Percentiles rank a stretch among this genome's conserved stretches.
Conservation (phyloP, 345 rosid genomes). For the Barbarea vulgaris region DNA sequence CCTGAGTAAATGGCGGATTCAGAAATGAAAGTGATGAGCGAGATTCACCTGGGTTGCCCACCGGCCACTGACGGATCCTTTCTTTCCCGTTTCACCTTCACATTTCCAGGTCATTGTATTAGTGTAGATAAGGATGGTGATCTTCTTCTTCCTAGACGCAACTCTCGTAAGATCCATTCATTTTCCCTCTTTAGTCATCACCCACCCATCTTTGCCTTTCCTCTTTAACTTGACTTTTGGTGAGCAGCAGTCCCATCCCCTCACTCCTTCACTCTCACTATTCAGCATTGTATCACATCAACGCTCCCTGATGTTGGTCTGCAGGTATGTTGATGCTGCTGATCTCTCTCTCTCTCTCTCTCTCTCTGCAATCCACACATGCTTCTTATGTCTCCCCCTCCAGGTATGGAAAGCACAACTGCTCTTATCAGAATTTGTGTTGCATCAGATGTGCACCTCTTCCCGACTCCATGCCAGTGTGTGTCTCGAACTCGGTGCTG, state of each 20-base stretch:
- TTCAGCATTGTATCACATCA: constrained; percentile 77
- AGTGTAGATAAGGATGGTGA: constrained; percentile 85
- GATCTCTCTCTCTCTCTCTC: background rate
- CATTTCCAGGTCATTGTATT: constrained; percentile 43
- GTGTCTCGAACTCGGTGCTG: constrained; percentile 83
- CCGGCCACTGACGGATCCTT: constrained; percentile 56
- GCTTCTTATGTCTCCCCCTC: constrained; percentile 1
- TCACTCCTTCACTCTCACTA: constrained; percentile 50
- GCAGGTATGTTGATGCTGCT: constrained; percentile 60
- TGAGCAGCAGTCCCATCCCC: background rate
- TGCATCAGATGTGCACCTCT: constrained; percentile 71
- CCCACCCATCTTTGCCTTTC: too few relatives aligned
- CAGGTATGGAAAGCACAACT: constrained; percentile 95
- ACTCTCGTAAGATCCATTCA: constrained; percentile 45
- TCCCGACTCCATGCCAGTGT: constrained; percentile 56
- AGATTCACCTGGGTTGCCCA: constrained; percentile 84
- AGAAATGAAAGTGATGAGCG: constrained; percentile 73
- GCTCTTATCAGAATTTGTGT: constrained; percentile 69
- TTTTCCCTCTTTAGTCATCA: too few relatives aligned
- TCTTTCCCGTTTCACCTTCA: constrained; percentile 65
- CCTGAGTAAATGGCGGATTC: constrained; percentile 33
- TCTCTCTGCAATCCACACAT: background rate
- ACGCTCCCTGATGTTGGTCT: constrained; percentile 75
- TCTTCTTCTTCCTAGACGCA: constrained; percentile 70
- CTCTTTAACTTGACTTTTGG: background rate